Evolutionary conservation across 2,329 filamentous ascomycete genomes (phyloP).

Genomic region (Nemania sp.): DNA sequence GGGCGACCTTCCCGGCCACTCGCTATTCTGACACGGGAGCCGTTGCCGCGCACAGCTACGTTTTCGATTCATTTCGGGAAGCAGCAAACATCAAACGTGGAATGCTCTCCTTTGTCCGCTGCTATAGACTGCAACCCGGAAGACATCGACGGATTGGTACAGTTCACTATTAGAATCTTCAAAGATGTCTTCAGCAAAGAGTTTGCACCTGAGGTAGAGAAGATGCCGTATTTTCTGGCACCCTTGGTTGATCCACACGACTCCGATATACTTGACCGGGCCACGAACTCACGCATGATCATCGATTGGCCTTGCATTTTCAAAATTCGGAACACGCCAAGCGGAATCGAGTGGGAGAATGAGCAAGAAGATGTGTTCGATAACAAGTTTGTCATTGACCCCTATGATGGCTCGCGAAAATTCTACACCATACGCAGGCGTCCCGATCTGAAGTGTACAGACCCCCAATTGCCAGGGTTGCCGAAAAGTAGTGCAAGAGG

Average conservation of each 20-base stretch:
- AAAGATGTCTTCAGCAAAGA: slow-evolving; percentile 87
- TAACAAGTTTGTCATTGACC: slow-evolving; percentile 61
- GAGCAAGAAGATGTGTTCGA: slow-evolving; percentile 54
- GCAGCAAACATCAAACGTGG: slow-evolving; percentile 62
- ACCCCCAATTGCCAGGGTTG: slow-evolving; percentile 64
- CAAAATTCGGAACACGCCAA: slow-evolving; percentile 41
- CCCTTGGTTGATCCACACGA: slow-evolving; percentile 52
- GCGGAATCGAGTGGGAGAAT: slow-evolving; percentile 47
- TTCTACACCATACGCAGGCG: slow-evolving; percentile 60
- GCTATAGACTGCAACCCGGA: slow-evolving; percentile 50
- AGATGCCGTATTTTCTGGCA: slow-evolving; percentile 83
- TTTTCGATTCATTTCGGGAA: slow-evolving; percentile 76
- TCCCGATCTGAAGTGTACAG: slow-evolving; percentile 62
- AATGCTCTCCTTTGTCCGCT: slow-evolving; percentile 50
- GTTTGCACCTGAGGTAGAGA: slow-evolving; percentile 65
- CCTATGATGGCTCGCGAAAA: slow-evolving; percentile 66
- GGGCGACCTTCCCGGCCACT: slow-evolving; percentile 66
- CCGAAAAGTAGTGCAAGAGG: slow-evolving; percentile 49
- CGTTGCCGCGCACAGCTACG: slow-evolving; percentile 65
- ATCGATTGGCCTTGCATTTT: slow-evolving; percentile 68
- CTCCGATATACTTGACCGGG: slow-evolving; percentile 63
- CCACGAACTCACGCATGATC: slow-evolving; percentile 31
- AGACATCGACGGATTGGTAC: slow-evolving; percentile 61
- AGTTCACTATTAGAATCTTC: slow-evolving; percentile 78
- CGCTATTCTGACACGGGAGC: slow-evolving; percentile 69